Evolutionary conservation across 2,329 filamentous ascomycete species (phyloP).

Genomic region (Neophaeococcomyces aloes): DNA sequence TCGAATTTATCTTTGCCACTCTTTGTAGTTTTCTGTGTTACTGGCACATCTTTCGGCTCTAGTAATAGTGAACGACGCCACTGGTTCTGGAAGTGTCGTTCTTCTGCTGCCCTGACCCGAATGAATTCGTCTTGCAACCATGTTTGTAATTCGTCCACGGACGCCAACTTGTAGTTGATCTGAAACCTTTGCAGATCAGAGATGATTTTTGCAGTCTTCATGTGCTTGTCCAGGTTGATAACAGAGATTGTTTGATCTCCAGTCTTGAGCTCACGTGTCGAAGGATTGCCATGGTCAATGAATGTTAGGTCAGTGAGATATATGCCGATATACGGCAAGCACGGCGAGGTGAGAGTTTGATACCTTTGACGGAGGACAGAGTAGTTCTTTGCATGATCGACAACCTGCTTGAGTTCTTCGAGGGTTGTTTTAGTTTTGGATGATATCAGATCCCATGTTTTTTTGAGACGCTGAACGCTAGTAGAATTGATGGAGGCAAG

Average conservation of each 20-base stretch:
- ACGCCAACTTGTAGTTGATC: conserved; percentile 73
- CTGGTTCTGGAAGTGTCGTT: conserved; percentile 54
- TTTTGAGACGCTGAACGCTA: conserved; percentile 74
- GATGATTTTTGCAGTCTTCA: conserved; percentile 88
- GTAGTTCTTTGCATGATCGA: conserved; percentile 86
- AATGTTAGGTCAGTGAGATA: conserved; percentile 95
- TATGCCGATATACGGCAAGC: conserved; percentile 89
- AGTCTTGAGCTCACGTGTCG: conserved; percentile 62
- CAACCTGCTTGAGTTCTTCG: conserved; percentile 67
- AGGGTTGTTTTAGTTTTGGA: conserved; percentile 71
- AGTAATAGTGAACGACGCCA: conserved; percentile 77
- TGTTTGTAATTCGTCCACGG: conserved; percentile 79
- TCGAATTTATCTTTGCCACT: conserved; percentile 42
- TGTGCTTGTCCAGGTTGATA: conserved; percentile 97
- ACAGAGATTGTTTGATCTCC: conserved; percentile 61
- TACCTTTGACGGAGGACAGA: conserved; percentile 72
- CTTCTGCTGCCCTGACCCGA: conserved; percentile 57
- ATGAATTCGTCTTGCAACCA: conserved; percentile 80
- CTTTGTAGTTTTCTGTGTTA: conserved; percentile 20
- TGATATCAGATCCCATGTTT: conserved; percentile 85
- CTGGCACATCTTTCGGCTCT: conserved; percentile 47
- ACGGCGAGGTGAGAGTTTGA: conserved; percentile 78
- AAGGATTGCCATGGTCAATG: conserved; percentile 84
- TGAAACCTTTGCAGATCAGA: conserved; percentile 93
- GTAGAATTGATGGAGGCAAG: conserved; percentile 89